phyloP scores from a whole-genome alignment of 352 stramenopile species.

The Phytophthora niederhauseri region DNA sequence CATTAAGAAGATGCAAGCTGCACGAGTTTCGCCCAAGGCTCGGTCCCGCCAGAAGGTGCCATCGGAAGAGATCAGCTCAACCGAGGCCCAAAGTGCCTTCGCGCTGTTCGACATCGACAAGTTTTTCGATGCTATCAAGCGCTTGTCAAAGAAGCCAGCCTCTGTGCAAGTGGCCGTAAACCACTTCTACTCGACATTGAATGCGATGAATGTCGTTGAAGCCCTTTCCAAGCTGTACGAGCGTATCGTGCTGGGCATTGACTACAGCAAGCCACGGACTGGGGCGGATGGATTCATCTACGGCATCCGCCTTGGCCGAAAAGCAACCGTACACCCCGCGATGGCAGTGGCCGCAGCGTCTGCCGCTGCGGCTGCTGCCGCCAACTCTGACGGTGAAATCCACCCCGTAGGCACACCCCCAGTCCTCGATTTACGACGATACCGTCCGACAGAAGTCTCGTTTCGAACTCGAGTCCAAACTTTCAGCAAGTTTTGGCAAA shows the following conservation, averaged over 20 bases:
- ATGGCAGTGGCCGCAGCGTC: slow-evolving; percentile 33
- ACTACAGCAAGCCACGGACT: slow-evolving; percentile 61
- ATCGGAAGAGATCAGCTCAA: slow-evolving; percentile 1
- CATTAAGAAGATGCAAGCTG: slow-evolving; percentile 57
- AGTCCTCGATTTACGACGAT: slow-evolving; percentile 49
- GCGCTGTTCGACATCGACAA: slow-evolving; percentile 69
- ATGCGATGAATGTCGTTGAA: slow-evolving; percentile 63
- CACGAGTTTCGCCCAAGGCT: slow-evolving; percentile 13
- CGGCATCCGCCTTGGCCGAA: slow-evolving; percentile 76
- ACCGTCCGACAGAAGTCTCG: slow-evolving; percentile 46
- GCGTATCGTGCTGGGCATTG: slow-evolving; percentile 62
- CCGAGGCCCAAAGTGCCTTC: slow-evolving; percentile 27
- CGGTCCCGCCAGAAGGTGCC: slow-evolving; percentile 7
- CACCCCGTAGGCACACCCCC: slow-evolving; percentile 28
- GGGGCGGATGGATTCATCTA: slow-evolving; percentile 63
- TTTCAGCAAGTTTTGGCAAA: slow-evolving; percentile 66
- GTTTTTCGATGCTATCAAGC: slow-evolving; percentile 59
- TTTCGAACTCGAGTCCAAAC: slow-evolving; percentile 57
- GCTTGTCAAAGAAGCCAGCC: slow-evolving; percentile 55
- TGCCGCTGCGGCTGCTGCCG: slow-evolving; percentile 32
- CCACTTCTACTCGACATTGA: slow-evolving; percentile 63
- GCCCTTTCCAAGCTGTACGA: slow-evolving; percentile 68
- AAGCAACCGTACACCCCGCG: slow-evolving; percentile 41
- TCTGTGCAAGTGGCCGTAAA: slow-evolving; percentile 54
- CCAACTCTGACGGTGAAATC: slow-evolving; percentile 23